Percentiles rank a stretch among this genome's conserved stretches.
Conservation (phyloP, 306 rosid species). For the Ormosia semicastrata region DNA sequence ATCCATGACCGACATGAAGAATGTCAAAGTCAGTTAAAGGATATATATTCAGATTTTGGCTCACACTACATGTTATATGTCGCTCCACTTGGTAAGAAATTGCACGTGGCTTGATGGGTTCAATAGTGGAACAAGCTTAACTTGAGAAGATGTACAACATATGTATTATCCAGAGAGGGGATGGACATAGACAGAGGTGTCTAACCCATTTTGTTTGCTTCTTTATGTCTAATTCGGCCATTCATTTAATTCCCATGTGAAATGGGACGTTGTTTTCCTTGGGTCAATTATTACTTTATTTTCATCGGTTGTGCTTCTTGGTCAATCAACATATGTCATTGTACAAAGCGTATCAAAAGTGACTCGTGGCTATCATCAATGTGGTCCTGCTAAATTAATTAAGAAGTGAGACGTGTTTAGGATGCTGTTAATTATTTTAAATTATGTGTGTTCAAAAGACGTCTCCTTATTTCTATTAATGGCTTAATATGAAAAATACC, state of each 20-base stretch:
- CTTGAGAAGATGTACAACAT: background rate
- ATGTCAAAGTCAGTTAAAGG: background rate
- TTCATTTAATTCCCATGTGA: background rate
- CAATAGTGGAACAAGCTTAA: background rate
- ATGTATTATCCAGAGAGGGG: background rate
- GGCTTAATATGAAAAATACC: too few relatives aligned
- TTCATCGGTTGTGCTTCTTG: background rate
- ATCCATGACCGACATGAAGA: background rate
- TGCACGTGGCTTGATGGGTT: slow-evolving; percentile 34
- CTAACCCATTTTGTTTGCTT: background rate
- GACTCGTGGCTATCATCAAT: background rate
- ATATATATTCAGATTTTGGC: background rate
- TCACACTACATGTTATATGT: slow-evolving; percentile 47
- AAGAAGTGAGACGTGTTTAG: too few relatives aligned
- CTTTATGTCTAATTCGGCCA: background rate
- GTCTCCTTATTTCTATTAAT: too few relatives aligned
- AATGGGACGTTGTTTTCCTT: background rate
- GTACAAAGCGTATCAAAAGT: background rate
- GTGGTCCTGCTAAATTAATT: background rate
- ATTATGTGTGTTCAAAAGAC: too few relatives aligned
- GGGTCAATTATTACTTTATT: background rate
- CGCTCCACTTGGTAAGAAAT: background rate
- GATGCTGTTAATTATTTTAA: too few relatives aligned
- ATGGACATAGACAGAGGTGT: background rate
- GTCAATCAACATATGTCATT: background rate